These are phyloP conservation scores for Pseudogymnoascus sp. DNA, from an alignment of 2,329 filamentous ascomycete species.

Conservation along the genomic window DNA sequence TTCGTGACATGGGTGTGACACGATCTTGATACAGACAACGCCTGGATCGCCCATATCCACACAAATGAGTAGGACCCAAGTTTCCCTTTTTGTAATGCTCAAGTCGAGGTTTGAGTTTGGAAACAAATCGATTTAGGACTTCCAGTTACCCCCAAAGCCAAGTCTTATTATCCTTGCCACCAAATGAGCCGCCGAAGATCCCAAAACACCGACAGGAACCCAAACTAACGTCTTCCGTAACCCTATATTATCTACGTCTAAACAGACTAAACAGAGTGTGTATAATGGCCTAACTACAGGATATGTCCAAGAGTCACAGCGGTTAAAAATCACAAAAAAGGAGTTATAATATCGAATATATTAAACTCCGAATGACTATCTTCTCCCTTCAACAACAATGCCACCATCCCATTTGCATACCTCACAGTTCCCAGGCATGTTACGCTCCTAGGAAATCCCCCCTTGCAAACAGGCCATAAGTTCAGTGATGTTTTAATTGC, in stretches of 20 bases:
- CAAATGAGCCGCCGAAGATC: not conserved
- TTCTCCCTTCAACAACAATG: not conserved
- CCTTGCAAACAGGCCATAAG: conserved; percentile 2
- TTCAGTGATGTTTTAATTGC: conserved; percentile 8
- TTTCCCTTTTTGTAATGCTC: not conserved
- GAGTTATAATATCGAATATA: conserved; percentile 6
- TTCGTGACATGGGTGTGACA: conserved; percentile 6
- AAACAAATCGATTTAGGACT: not conserved
- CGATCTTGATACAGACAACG: not conserved
- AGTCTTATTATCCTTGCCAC: not conserved
- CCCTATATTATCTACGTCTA: not conserved
- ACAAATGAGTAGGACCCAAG: not conserved
- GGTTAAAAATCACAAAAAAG: not conserved
- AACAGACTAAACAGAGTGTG: too few species aligned
- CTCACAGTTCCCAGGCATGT: conserved; percentile 3
- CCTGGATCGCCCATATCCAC: not conserved
- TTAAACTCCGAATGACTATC: conserved; percentile 5
- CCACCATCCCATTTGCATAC: conserved; percentile 7
- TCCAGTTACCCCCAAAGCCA: not conserved
- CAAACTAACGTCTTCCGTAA: not conserved
- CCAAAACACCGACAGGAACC: not conserved
- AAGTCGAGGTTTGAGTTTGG: not conserved
- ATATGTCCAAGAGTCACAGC: not conserved
- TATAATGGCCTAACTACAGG: not conserved
- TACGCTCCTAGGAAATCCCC: not conserved